phyloP scores from a whole-genome alignment of 2,329 filamentous ascomycete species.

The Fusarium incarnatum region DNA sequence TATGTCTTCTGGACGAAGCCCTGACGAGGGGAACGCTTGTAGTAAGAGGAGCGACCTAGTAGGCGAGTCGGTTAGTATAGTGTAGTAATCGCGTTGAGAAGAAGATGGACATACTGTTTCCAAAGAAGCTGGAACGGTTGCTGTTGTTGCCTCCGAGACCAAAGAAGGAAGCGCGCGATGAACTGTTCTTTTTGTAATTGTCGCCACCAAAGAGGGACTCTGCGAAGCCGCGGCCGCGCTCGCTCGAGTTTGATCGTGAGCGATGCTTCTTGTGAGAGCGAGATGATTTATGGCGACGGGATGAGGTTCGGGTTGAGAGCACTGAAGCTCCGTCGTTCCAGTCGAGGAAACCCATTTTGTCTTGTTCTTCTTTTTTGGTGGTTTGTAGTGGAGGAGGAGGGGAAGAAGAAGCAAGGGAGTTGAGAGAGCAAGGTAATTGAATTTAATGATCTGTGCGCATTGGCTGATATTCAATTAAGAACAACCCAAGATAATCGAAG shows the following conservation, averaged over 20 bases:
- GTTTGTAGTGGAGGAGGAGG: background rate
- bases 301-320: constrained; percentile 45
- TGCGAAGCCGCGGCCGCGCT: constrained; percentile 49
- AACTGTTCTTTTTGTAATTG: constrained; percentile 54
- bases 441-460: constrained; percentile 23
- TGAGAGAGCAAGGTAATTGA: background rate
- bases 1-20: constrained; percentile 81
- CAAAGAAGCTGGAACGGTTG: constrained; percentile 61
- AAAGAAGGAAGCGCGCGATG: constrained; percentile 61
- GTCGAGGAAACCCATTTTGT: constrained; percentile 52
- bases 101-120: constrained; percentile 51
- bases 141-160: constrained; percentile 56
- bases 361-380: background rate
- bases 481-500: background rate
- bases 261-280: constrained; percentile 51
- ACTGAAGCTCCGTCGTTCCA: constrained; percentile 50
- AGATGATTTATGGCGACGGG: constrained; percentile 47
- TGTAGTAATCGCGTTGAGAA: background rate
- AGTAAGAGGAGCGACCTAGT: constrained; percentile 70
- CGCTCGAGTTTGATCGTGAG: constrained; percentile 53
- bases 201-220: constrained; percentile 51
- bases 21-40: constrained; percentile 83
- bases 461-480: constrained; percentile 10
- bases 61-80: background rate
- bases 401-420: background rate